Evolutionary conservation across 352 stramenopile species (phyloP).

Genomic region (Peronosclerospora sorghi): DNA sequence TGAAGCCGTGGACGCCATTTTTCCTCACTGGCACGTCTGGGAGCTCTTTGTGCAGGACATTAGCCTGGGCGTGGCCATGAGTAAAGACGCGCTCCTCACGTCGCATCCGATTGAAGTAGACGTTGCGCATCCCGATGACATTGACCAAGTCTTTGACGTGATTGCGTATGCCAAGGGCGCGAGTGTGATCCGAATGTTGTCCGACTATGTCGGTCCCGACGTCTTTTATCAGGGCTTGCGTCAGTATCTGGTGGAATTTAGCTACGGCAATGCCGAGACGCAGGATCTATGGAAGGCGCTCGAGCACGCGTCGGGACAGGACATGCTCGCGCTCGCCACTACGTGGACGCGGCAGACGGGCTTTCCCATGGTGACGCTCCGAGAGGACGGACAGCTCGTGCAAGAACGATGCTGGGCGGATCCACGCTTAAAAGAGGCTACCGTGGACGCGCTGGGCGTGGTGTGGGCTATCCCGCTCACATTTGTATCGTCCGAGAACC

Average conservation of each 20-base stretch:
- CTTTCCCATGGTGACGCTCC: slow-evolving; percentile 86
- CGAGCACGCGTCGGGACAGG: slow-evolving; percentile 83
- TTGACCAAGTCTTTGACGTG: slow-evolving; percentile 98
- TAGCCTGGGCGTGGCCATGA: slow-evolving; percentile 73
- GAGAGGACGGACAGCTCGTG: slow-evolving; percentile 42
- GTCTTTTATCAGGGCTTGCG: slow-evolving; percentile 82
- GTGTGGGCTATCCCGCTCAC: slow-evolving; percentile 83
- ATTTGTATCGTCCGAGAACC: slow-evolving; percentile 37
- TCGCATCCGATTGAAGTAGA: slow-evolving; percentile 93
- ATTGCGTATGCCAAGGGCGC: slow-evolving; percentile 94
- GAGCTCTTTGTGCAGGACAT: slow-evolving; percentile 89
- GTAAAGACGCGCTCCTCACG: slow-evolving; percentile 87
- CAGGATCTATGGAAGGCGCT: slow-evolving; percentile 92
- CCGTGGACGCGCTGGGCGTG: no score
- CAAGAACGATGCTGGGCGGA: slow-evolving; percentile 92
- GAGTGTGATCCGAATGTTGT: slow-evolving; percentile 72
- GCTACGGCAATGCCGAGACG: slow-evolving; percentile 93
- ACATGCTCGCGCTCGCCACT: slow-evolving; percentile 87
- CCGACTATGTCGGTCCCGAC: slow-evolving; percentile 60
- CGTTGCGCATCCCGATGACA: slow-evolving; percentile 89
- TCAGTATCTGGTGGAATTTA: slow-evolving; percentile 88
- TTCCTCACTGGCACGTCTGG: slow-evolving; percentile 94
- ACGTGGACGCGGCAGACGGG: slow-evolving; percentile 92
- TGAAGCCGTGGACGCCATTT: slow-evolving; percentile 86
- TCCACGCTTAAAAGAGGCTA: slow-evolving; percentile 16